A percentile compares a stretch with the other conserved stretches of the same genome.
These are phyloP conservation scores for Vachellia collinsii DNA, from an alignment of 306 rosid genomes.

Conservation along the genomic window DNA sequence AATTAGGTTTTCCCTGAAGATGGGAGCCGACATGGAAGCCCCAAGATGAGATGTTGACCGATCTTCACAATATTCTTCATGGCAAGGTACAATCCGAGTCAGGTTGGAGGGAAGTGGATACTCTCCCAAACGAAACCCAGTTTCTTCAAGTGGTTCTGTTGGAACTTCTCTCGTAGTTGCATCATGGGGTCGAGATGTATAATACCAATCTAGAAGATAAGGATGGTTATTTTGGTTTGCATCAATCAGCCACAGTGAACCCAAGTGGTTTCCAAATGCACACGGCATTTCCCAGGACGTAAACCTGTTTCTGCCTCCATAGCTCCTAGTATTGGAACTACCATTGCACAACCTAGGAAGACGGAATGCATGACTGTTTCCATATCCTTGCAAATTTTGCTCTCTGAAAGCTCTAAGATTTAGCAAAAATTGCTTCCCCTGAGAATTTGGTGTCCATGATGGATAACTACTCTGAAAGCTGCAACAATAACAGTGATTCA, in stretches of 20 bases:
- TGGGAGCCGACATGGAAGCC: conserved; percentile 73
- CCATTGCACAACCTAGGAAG: conserved; percentile 55
- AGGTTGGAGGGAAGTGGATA: conserved; percentile 54
- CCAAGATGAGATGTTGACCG: conserved; percentile 56
- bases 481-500: conserved; percentile 36
- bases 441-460: conserved; percentile 79
- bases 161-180: conserved; percentile 33
- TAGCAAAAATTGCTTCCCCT: conserved; percentile 63
- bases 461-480: conserved; percentile 87
- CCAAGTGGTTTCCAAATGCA: conserved; percentile 52
- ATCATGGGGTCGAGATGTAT: conserved; percentile 54
- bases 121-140: conserved; percentile 49
- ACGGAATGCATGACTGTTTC: conserved; percentile 45
- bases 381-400: conserved; percentile 54
- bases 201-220: conserved; percentile 86
- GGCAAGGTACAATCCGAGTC: conserved; percentile 40
- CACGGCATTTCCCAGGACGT: conserved; percentile 50
- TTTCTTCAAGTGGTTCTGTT: conserved; percentile 45
- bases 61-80: conserved; percentile 45
- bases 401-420: conserved; percentile 71
- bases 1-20: conserved; percentile 60
- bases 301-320: conserved; percentile 49
- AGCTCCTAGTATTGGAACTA: conserved; percentile 48
- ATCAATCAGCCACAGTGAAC: conserved; percentile 64
- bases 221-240: conserved; percentile 63